Conservation (phyloP, 139 green algal species). For the Coelastrella sp. region DNA sequence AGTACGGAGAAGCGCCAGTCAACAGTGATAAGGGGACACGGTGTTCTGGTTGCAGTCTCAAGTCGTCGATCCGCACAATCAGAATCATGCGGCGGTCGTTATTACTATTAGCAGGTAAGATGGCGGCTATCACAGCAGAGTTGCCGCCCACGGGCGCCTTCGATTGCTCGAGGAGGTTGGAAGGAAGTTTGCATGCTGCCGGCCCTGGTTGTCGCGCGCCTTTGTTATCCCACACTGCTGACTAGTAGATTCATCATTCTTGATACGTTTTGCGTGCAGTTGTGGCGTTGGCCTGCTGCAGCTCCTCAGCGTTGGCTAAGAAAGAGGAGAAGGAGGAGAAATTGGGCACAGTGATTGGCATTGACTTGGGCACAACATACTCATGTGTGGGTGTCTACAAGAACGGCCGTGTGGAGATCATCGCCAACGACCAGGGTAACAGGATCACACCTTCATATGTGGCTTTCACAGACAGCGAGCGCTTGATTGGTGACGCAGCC, state of each 20-base stretch:
- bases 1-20: not conserved
- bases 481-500: slow-evolving; percentile 97
- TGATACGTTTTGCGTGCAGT: slow-evolving; percentile 11
- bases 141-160: not conserved
- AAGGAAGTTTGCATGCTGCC: not conserved
- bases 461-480: slow-evolving; percentile 99
- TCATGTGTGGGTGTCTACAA: slow-evolving; percentile 99
- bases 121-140: not conserved
- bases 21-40: not conserved
- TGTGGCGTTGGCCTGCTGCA: slow-evolving; percentile 18
- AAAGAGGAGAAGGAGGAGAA: slow-evolving; percentile 72
- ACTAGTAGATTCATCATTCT: not conserved
- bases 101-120: not conserved
- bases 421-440: slow-evolving; percentile 99
- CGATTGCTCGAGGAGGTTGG: slow-evolving; percentile 3
- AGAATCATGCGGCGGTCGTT: not conserved
- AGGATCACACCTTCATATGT: slow-evolving; percentile 99
- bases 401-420: slow-evolving; percentile 98
- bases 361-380: slow-evolving; percentile 99
- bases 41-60: not conserved
- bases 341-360: slow-evolving; percentile 94
- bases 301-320: slow-evolving; percentile 13
- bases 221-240: not conserved
- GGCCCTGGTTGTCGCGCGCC: not conserved
- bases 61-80: not conserved